Evolutionary conservation across 352 stramenopile genomes (phyloP).

Genomic region (Hyaloperonospora brassicae): DNA sequence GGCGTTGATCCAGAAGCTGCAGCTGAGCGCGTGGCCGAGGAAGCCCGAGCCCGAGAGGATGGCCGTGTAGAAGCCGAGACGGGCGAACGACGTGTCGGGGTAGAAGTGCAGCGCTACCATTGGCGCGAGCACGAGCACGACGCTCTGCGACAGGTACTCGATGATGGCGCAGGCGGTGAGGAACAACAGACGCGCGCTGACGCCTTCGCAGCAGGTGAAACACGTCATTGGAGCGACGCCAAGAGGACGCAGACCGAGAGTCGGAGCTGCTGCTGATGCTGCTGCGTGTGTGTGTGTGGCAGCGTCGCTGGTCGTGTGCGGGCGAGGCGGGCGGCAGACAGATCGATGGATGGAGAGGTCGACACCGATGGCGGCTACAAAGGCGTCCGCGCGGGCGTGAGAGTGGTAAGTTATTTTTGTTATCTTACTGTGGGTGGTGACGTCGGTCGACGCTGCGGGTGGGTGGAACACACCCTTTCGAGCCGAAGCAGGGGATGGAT

Average conservation of each 20-base stretch:
- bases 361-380: no score
- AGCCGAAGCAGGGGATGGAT: no score
- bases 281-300: neutral
- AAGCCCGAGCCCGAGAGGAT: constrained; percentile 60
- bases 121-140: constrained; percentile 57
- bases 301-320: constrained; percentile 8
- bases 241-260: neutral
- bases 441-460: no score
- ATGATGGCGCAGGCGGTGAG: constrained; percentile 74
- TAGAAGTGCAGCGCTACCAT: constrained; percentile 79
- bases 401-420: no score
- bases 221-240: constrained; percentile 15
- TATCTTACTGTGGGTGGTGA: no score
- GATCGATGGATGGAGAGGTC: constrained; percentile 4
- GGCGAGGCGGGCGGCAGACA: constrained; percentile 31
- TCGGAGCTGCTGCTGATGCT: neutral
- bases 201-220: constrained; percentile 53
- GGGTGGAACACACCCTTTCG: no score
- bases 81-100: constrained; percentile 58
- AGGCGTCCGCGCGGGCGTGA: no score
- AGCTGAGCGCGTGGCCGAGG: constrained; percentile 61
- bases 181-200: constrained; percentile 68
- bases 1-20: constrained; percentile 74
- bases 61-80: constrained; percentile 69
- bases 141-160: constrained; percentile 66